These are phyloP conservation scores for Grifola frondosa DNA, from an alignment of 1,284 basidiomycete species.

Conservation along the genomic window DNA sequence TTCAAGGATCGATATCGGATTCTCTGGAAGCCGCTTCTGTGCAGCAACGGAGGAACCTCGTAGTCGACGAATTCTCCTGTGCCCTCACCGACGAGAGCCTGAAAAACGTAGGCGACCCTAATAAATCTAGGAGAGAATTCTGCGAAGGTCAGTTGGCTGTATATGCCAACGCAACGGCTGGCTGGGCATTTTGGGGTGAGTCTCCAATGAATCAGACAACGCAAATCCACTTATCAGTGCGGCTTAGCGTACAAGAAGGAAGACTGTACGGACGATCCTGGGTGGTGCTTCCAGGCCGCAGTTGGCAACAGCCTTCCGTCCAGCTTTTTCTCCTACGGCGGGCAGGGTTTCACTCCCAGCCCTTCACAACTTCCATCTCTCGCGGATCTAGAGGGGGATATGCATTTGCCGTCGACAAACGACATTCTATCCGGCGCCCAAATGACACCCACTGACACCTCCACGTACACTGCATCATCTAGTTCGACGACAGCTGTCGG, in stretches of 20 bases:
- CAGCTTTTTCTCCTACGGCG: slow-evolving; percentile 57
- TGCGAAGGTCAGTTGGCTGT: slow-evolving; percentile 63
- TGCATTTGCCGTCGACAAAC: slow-evolving; percentile 7
- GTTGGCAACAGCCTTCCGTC: slow-evolving; percentile 56
- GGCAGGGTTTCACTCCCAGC: slow-evolving; percentile 20
- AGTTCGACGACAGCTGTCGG: slow-evolving; percentile 3
- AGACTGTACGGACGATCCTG: slow-evolving; percentile 53
- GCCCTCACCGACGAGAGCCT: slow-evolving; percentile 63
- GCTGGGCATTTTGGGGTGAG: slow-evolving; percentile 78
- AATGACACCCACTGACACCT: neutral
- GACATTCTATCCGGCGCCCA: slow-evolving; percentile 5
- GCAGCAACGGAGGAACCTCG: slow-evolving; percentile 54
- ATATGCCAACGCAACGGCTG: slow-evolving; percentile 60
- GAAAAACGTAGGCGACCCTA: slow-evolving; percentile 44
- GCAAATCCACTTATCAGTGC: no score
- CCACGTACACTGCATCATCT: neutral
- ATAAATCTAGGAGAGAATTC: slow-evolving; percentile 51
- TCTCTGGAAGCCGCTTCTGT: slow-evolving; percentile 41
- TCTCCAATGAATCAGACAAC: no score
- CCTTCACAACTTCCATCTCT: slow-evolving; percentile 22
- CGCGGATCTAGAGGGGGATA: slow-evolving; percentile 16
- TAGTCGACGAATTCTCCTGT: slow-evolving; percentile 75
- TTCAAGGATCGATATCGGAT: slow-evolving; percentile 42
- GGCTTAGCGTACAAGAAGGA: slow-evolving; percentile 63
- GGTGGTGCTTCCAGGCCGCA: slow-evolving; percentile 68